A percentile compares a stretch with the other conserved stretches of the same genome.
phyloP scores from a whole-genome alignment of 305 asterid species.

The Solanum aculeatissimum region DNA sequence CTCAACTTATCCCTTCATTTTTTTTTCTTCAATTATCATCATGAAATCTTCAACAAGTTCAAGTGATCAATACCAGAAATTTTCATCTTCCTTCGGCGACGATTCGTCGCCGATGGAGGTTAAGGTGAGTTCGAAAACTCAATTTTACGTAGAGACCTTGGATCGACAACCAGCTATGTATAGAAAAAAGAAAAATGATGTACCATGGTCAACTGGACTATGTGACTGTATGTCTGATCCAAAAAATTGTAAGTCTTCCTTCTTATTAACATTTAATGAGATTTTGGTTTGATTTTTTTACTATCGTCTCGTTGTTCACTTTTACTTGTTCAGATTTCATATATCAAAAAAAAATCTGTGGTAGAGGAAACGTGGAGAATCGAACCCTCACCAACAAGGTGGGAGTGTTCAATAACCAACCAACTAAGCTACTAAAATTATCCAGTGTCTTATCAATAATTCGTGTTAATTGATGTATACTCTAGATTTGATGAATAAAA shows the following conservation, averaged over 20 bases:
- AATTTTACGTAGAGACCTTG: not conserved
- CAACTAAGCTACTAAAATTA: too few relatives aligned
- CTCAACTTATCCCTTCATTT: not conserved
- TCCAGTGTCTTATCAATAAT: too few relatives aligned
- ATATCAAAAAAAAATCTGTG: too few relatives aligned
- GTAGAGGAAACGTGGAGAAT: too few relatives aligned
- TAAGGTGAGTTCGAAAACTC: not conserved
- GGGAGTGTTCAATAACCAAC: too few relatives aligned
- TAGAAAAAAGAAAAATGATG: not conserved
- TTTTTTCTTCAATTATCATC: not conserved
- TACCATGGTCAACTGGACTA: constrained; percentile 31
- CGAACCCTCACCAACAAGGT: too few relatives aligned
- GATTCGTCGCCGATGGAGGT: not conserved
- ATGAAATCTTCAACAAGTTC: constrained; percentile 3
- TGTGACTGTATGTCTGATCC: constrained; percentile 22
- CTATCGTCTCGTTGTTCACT: too few relatives aligned
- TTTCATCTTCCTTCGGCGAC: not conserved
- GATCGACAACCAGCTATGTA: not conserved
- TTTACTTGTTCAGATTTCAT: too few relatives aligned
- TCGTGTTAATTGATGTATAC: too few relatives aligned
- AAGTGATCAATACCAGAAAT: not conserved
- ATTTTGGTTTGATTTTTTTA: too few relatives aligned
- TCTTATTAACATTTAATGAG: not conserved
- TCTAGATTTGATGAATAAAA: too few relatives aligned
- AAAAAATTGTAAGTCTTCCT: constrained; percentile 19